Evolutionary conservation across 192 early-diverging fungal genomes (phyloP).

Genomic region (Backusella tuberculispora): DNA sequence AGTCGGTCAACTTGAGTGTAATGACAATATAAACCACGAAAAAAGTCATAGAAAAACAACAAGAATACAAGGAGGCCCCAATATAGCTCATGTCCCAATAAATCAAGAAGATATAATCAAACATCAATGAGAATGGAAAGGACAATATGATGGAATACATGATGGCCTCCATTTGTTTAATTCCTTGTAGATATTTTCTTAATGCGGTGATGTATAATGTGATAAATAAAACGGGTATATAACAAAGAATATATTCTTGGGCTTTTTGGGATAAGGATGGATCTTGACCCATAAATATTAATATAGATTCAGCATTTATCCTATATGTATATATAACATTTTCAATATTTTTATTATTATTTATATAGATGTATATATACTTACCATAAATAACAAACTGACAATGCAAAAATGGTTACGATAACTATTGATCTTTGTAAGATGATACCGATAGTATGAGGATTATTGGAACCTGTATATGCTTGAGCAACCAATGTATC

Average conservation of each 20-base stretch:
- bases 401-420: constrained; percentile 1
- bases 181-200: constrained; percentile 23
- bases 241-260: constrained; percentile 13
- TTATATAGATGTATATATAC: background rate
- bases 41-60: background rate
- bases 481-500: constrained; percentile 39
- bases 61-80: constrained; percentile 10
- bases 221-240: constrained; percentile 23
- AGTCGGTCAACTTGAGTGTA: background rate
- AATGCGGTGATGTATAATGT: constrained; percentile 3
- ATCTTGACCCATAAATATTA: constrained; percentile 33
- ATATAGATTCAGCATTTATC: constrained; percentile 28
- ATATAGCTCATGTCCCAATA: constrained; percentile 13
- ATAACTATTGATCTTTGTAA: constrained; percentile 31
- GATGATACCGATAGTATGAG: constrained; percentile 29
- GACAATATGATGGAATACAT: constrained; percentile 21
- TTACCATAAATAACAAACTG: constrained; percentile 26
- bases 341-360: no score
- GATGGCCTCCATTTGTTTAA: constrained; percentile 28
- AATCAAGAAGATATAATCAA: constrained; percentile 23
- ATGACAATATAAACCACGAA: constrained; percentile 7
- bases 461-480: constrained; percentile 30
- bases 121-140: constrained; percentile 19
- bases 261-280: constrained; percentile 28
- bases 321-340: background rate